Conservation (phyloP, 1,284 basidiomycete genomes). For the Lentinus polychrous region DNA sequence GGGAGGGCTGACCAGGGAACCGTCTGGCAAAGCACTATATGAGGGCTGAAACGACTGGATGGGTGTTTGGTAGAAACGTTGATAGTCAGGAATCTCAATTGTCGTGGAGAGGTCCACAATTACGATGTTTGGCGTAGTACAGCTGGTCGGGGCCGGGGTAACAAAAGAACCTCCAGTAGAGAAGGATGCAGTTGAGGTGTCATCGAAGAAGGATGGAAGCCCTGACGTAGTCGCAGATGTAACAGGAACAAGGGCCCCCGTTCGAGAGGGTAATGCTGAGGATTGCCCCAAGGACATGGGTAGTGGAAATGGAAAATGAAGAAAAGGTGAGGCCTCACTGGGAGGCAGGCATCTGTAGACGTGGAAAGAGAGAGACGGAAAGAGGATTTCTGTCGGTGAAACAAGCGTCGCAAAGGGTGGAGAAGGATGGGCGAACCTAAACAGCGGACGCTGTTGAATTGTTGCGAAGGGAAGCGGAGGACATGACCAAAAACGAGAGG, state of each 20-base stretch:
- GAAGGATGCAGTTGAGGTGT: not conserved
- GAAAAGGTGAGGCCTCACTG: slow-evolving; percentile 13
- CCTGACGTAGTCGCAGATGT: not conserved
- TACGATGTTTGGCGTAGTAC: slow-evolving; percentile 3
- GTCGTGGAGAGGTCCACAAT: slow-evolving; percentile 33
- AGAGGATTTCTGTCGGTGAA: not conserved
- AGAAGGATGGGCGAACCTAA: not conserved
- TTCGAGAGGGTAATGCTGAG: slow-evolving; percentile 10
- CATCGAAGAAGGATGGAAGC: not conserved
- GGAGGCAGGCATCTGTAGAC: slow-evolving; percentile 15
- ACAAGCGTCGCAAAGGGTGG: not conserved
- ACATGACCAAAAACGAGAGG: not conserved
- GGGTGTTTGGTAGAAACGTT: slow-evolving; percentile 36
- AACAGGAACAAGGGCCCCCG: slow-evolving; percentile 3
- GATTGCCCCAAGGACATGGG: not conserved
- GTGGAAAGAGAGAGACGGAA: not conserved
- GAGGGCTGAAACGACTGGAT: slow-evolving; percentile 40
- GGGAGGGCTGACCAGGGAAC: slow-evolving; percentile 49
- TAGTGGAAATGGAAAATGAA: not conserved
- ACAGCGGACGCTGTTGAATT: not conserved
- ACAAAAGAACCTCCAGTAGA: not conserved
- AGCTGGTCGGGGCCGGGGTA: not conserved
- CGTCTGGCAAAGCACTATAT: slow-evolving; percentile 46
- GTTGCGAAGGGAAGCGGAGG: slow-evolving; percentile 1
- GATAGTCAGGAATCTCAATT: slow-evolving; percentile 43